These are phyloP conservation scores for Candida anglica DNA, from an alignment of 805 yeast species.

Conservation along the genomic window DNA sequence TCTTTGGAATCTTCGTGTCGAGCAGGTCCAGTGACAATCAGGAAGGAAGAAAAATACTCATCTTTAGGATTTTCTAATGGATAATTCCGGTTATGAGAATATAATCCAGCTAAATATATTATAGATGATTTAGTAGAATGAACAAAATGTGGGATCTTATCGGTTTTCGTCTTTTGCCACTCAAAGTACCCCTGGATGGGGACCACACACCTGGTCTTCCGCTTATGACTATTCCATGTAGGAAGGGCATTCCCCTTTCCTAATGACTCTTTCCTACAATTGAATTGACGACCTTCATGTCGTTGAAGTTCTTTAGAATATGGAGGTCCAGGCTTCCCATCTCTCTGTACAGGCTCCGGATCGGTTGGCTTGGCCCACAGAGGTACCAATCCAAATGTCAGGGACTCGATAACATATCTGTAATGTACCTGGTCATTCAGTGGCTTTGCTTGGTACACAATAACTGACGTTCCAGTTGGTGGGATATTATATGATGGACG, in stretches of 20 bases:
- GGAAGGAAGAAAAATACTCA: conserved; percentile 43
- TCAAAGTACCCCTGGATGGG: conserved; percentile 86
- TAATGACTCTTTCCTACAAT: conserved; percentile 69
- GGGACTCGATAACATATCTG: conserved; percentile 37
- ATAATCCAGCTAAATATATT: conserved; percentile 57
- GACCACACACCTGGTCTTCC: conserved; percentile 60
- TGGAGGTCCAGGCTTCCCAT: conserved; percentile 11
- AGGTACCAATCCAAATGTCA: conserved; percentile 84
- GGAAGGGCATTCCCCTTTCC: conserved; percentile 30
- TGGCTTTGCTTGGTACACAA: conserved; percentile 17
- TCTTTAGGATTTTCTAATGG: conserved; percentile 10
- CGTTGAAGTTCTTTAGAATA: conserved; percentile 29
- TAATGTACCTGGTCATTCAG: conserved; percentile 5
- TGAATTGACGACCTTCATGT: conserved; percentile 53
- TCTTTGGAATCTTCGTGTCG: conserved; percentile 37
- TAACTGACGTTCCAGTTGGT: conserved; percentile 54
- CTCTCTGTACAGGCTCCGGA: conserved; percentile 18
- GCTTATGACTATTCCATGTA: conserved; percentile 55
- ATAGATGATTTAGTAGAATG: conserved; percentile 48
- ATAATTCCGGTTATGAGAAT: conserved; percentile 32
- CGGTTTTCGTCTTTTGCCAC: conserved; percentile 50
- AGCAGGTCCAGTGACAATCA: conserved; percentile 75
- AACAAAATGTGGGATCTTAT: conserved; percentile 64
- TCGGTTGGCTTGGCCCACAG: conserved; percentile 52
- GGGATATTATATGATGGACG: conserved; percentile 53